phyloP scores from a whole-genome alignment of 73 alveolate genomes.

The Effrenium voratum region DNA sequence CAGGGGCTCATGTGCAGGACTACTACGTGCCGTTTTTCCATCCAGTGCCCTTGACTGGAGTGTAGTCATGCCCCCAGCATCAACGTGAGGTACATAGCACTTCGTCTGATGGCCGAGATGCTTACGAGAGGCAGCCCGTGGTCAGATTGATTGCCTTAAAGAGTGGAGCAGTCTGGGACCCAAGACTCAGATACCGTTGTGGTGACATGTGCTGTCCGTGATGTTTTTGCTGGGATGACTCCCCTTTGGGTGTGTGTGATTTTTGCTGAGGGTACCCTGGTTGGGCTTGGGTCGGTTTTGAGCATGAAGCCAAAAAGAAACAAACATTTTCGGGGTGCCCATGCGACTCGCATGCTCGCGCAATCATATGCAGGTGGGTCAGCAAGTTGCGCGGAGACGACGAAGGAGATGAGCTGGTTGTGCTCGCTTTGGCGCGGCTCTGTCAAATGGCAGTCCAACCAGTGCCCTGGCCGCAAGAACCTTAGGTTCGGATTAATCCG shows the following conservation, averaged over 20 bases:
- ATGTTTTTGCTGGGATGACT: too few relatives aligned
- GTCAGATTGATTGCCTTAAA: too few relatives aligned
- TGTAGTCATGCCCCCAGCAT: neutral
- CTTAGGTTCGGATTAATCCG: too few relatives aligned
- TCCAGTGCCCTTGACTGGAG: neutral
- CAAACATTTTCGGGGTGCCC: too few relatives aligned
- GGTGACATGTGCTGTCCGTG: too few relatives aligned
- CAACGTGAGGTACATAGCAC: conserved; percentile 3
- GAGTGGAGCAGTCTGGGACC: too few relatives aligned
- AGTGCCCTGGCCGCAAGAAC: conserved; percentile 24
- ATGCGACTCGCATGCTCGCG: too few relatives aligned
- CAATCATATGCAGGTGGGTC: conserved; percentile 34
- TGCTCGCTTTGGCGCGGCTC: conserved; percentile 51
- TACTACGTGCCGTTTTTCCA: conserved; percentile 73
- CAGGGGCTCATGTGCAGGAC: neutral
- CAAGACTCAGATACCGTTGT: too few relatives aligned
- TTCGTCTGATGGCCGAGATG: neutral
- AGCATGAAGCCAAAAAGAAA: too few relatives aligned
- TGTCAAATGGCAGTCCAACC: conserved; percentile 89
- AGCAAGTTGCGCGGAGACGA: conserved; percentile 36
- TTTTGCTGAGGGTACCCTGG: too few relatives aligned
- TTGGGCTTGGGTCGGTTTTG: too few relatives aligned
- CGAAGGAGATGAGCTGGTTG: conserved; percentile 78
- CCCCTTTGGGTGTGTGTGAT: neutral
- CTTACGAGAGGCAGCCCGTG: neutral